Evolutionary conservation across 2,329 filamentous ascomycete species (phyloP).

Genomic region (Paracoccidioides lutzii): DNA sequence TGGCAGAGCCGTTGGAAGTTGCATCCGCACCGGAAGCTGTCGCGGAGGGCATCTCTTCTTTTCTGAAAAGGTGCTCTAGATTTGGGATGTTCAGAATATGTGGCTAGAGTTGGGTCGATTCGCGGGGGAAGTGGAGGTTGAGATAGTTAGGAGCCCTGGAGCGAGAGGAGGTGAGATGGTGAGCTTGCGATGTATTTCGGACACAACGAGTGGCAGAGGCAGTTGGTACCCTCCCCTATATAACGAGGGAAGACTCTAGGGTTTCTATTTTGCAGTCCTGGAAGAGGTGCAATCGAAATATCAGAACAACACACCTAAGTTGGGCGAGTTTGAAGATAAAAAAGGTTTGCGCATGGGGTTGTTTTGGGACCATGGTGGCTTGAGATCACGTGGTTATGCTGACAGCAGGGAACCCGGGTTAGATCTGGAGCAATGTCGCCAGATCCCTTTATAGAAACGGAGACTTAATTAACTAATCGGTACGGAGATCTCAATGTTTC

Average conservation of each 20-base stretch:
- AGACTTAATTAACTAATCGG: neutral
- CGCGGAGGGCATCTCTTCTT: constrained; percentile 28
- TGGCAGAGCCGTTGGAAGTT: constrained; percentile 28
- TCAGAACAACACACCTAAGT: neutral
- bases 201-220: neutral
- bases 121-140: neutral
- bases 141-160: neutral
- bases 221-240: neutral
- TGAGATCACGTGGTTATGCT: neutral
- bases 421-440: neutral
- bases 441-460: neutral
- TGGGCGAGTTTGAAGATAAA: neutral
- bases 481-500: too few species aligned
- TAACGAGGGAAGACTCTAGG: neutral
- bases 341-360: neutral
- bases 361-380: neutral
- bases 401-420: neutral
- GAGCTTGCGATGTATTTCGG: neutral
- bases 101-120: neutral
- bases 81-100: neutral
- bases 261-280: neutral
- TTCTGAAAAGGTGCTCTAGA: neutral
- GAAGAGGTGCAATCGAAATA: neutral
- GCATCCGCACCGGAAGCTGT: constrained; percentile 35
- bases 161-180: neutral